A percentile compares a stretch with the other conserved stretches of the same genome.
Evolutionary conservation across 345 rosid genomes (phyloP).

Genomic region (Physaria fendleri): DNA sequence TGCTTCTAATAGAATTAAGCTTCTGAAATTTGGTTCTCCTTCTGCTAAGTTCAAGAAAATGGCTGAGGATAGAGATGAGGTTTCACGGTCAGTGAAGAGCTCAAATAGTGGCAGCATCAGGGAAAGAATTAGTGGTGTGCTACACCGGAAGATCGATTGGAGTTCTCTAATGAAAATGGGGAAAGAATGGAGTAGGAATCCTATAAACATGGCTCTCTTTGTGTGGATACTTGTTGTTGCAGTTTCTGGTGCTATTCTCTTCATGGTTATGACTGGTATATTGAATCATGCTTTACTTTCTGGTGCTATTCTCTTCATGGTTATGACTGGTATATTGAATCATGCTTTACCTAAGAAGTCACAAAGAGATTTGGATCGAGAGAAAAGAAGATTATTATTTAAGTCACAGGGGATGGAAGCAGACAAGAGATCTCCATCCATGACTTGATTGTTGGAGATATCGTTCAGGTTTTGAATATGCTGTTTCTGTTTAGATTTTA

Average conservation of each 20-base stretch:
- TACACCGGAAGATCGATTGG: conserved; percentile 67
- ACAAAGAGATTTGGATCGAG: conserved; percentile 84
- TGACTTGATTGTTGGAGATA: too few species aligned
- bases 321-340: conserved; percentile 95
- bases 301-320: conserved; percentile 89
- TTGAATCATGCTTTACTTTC: too few species aligned
- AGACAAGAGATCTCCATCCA: conserved; percentile 75
- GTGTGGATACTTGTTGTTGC: conserved; percentile 69
- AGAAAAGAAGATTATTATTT: conserved; percentile 70
- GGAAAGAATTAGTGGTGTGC: conserved; percentile 50
- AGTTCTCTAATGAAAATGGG: conserved; percentile 41
- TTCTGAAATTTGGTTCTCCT: conserved; percentile 62
- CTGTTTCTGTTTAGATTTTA: too few species aligned
- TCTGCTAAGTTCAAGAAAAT: conserved; percentile 58
- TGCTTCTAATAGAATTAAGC: conserved; percentile 33
- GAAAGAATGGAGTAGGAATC: conserved; percentile 68
- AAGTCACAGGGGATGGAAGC: conserved; percentile 72
- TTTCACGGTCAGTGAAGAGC: conserved; percentile 55
- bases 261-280: too few species aligned
- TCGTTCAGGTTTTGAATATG: too few species aligned
- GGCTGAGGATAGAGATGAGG: conserved; percentile 55
- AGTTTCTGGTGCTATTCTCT: too few species aligned
- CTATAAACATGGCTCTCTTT: conserved; percentile 79
- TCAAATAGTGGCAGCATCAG: conserved; percentile 33
- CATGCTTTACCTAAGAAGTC: conserved; percentile 56